Evolutionary conservation across 208 protist species (phyloP), one percentile per base, ranked within the genome.

Genomic region (Trypanosoma vivax): DNA sequence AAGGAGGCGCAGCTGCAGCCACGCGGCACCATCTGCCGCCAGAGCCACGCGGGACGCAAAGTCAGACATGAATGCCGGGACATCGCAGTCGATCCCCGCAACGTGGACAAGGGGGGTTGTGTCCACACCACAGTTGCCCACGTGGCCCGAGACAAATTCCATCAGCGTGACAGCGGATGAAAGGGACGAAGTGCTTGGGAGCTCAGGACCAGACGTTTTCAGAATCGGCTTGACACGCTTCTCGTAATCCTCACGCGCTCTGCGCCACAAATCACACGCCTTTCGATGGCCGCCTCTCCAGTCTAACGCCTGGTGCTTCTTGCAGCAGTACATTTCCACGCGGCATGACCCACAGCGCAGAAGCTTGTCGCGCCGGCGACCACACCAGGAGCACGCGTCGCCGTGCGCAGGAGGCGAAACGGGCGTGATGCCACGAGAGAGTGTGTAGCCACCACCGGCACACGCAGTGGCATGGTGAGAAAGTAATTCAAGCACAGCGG

Each of bases 291-390:
- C 64, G 35, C 35, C 51, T 42, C 76, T 88, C 82, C 86, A 93
- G 54, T 85, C 82, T 42, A 81, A 55, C 50, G 56, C 65, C 62
- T 90, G 86, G 40, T 93, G 82, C 4, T 67, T 63, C 48, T 71
- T 76, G 52, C 74, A 73, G 69, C 86, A 93, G 52, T 93, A 93
- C 65, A 60, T 62, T 6, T 86, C 77, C 1, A 78, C 66, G 30
- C 72, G 73, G 55, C 86, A 93, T 9, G 65, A 68, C 30, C 79
- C 64, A 49, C 86, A 93, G 25, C 79, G 79, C 45, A 79, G 52
- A 29, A 90, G 66, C 61, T 54, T 64, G 60, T 84, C 57, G 5
- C 79, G 74, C 18, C 66, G 48, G 9, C 84, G 77, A 13, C 61
- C 61, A 60, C 84, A 92, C 80, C 75, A 92, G 2, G 73, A 52